Evolutionary conservation across 768 basidiomycete species (phyloP), one percentile per base, ranked within the genome.

Genomic region (Mycena galericulata): DNA sequence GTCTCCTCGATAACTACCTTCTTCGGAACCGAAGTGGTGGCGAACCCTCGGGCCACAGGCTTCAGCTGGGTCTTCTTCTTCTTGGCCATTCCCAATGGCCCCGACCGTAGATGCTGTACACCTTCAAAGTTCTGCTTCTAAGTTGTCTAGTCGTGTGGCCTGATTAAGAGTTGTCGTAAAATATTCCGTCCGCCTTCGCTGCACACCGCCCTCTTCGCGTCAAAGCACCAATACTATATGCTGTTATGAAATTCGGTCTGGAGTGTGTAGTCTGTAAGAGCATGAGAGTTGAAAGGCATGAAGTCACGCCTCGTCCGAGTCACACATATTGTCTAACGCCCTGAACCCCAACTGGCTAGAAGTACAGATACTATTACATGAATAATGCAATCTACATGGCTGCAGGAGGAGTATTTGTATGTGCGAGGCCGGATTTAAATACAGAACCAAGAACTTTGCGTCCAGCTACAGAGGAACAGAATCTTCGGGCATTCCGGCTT

Each of bases 31-130:
- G 94, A 95, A 22, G 90, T 92, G 6, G 94, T 94, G 47, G 91
- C 89, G 74, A 95, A 94, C 18, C 92, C 93, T 62, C 95, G 89
- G 45, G 79, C 86, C 45, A 92, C 83, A 24, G 91, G 88, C 79
- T 92, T 94, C 73, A 92, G 77, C 76, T 93, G 90, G 8, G 89
- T 88, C 81, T 93, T 95, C 86, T 91, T 95, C 84, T 93, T 94
- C 84, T 94, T 95, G 67, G 90, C 84, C 92, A 93, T 93, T n/a
- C 62, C 67, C 26, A 41, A 49, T 40, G 65, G 32, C 56, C 46
- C 27, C 64, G 41, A 66, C 56, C 58, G 43, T 9, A 66, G 43
- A 60, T 43, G 22, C 46, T 50, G 68, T 70, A 71, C 71, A 70
- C 71, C 74, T 73, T 74, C 70, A 69, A 56, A 57, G 51, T 60